Evolutionary conservation across 768 basidiomycete species (phyloP).

Genomic region (Hypholoma sublateritium): DNA sequence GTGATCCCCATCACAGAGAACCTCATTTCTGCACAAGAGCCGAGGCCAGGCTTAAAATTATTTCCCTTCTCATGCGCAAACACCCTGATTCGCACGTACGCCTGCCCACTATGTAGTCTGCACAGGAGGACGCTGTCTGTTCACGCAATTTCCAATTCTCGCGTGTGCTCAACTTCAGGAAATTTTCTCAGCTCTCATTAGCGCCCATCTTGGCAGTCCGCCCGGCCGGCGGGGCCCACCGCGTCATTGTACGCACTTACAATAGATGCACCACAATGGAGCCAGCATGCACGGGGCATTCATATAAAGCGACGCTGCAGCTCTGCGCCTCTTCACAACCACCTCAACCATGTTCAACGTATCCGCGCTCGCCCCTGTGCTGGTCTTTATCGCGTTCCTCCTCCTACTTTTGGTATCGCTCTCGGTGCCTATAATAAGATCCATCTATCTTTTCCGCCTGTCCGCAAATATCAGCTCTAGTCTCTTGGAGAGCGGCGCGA

Average conservation of each 20-base stretch:
- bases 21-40: not conserved
- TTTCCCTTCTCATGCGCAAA: not conserved
- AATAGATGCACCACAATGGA: constrained; percentile 11
- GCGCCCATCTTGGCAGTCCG: constrained; percentile 17
- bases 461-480: constrained; percentile 31
- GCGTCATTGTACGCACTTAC: constrained; percentile 18
- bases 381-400: constrained; percentile 54
- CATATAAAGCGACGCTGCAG: constrained; percentile 9
- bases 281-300: not conserved
- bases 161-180: no score
- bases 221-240: not conserved
- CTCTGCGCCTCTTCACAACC: not conserved
- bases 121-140: no score
- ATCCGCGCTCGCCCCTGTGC: constrained; percentile 35
- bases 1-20: constrained; percentile 4
- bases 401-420: constrained; percentile 63
- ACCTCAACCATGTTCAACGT: constrained; percentile 19
- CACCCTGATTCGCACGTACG: constrained; percentile 16
- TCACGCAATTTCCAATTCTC: no score
- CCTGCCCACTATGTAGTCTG: no score
- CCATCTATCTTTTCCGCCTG: constrained; percentile 56
- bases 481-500: constrained; percentile 33
- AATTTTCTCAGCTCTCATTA: constrained; percentile 5
- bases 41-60: not conserved
- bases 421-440: constrained; percentile 57